Evolutionary conservation across 164 flowering plant species (phyloP).

Genomic region (Platanus orientalis): DNA sequence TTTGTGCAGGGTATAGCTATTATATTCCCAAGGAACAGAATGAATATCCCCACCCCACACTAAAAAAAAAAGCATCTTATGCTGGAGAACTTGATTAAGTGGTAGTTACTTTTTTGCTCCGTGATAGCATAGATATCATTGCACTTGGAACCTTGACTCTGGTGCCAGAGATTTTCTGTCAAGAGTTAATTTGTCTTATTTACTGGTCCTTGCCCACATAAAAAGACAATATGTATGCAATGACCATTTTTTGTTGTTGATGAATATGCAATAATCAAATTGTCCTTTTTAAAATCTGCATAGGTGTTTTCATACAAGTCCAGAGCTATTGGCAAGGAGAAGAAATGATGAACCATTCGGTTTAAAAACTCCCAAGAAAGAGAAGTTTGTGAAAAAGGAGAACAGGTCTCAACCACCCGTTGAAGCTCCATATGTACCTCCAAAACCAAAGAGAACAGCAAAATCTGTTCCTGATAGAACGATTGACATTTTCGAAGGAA

Average conservation of each 20-base stretch:
- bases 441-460: constrained; percentile 39
- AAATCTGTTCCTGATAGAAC: constrained; percentile 47
- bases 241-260: too few relatives aligned
- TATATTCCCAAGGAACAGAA: too few relatives aligned
- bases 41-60: too few relatives aligned
- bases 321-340: constrained; percentile 32
- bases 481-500: constrained; percentile 90
- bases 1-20: too few relatives aligned
- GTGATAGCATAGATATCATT: background rate
- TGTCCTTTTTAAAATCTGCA: constrained; percentile 10
- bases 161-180: background rate
- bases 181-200: background rate
- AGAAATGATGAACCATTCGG: constrained; percentile 32
- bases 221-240: background rate
- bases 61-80: too few relatives aligned
- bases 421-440: constrained; percentile 75
- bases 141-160: background rate
- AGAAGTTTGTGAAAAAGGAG: constrained; percentile 51
- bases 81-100: too few relatives aligned
- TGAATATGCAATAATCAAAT: background rate
- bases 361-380: constrained; percentile 40
- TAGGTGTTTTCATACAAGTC: constrained; percentile 64
- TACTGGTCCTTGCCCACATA: background rate
- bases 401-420: constrained; percentile 57
- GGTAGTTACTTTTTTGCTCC: too few relatives aligned